These are phyloP conservation scores for Spathaspora sp. DNA, from an alignment of 805 yeast genomes.

Conservation along the genomic window DNA sequence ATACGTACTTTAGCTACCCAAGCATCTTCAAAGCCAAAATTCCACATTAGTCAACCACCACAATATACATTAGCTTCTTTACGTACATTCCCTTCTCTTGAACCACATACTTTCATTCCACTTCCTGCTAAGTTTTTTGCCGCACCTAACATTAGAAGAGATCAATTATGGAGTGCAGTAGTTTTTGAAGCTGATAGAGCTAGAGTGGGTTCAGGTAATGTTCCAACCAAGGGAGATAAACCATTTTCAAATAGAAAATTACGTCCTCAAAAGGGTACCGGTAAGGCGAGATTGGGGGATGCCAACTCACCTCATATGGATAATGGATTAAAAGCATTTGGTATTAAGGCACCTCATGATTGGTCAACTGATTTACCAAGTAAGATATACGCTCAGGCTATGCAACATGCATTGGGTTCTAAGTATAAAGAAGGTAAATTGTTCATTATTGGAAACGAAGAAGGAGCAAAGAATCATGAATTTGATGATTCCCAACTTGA, in stretches of 20 bases:
- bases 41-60: slow-evolving; percentile 48
- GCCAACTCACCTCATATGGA: slow-evolving; percentile 89
- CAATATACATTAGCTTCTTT: slow-evolving; percentile 71
- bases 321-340: slow-evolving; percentile 87
- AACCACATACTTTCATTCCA: slow-evolving; percentile 76
- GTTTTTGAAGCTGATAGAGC: slow-evolving; percentile 85
- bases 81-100: slow-evolving; percentile 85
- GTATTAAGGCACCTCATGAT: slow-evolving; percentile 87
- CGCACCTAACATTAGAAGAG: slow-evolving; percentile 68
- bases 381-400: slow-evolving; percentile 71
- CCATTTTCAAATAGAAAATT: slow-evolving; percentile 82
- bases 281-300: slow-evolving; percentile 95
- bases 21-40: slow-evolving; percentile 6
- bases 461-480: slow-evolving; percentile 10
- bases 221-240: slow-evolving; percentile 81
- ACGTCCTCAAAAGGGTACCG: slow-evolving; percentile 88
- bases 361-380: slow-evolving; percentile 73
- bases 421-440: slow-evolving; percentile 75
- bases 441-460: slow-evolving; percentile 59
- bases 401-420: slow-evolving; percentile 77
- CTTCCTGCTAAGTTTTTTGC: slow-evolving; percentile 62
- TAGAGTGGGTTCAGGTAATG: slow-evolving; percentile 86
- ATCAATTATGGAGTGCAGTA: slow-evolving; percentile 90
- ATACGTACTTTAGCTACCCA: slow-evolving; percentile 29
- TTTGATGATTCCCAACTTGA: slow-evolving; percentile 10